Base-by-base conservation (phyloP, 129 eudicot species). In the Artemisia tridentata region DNA sequence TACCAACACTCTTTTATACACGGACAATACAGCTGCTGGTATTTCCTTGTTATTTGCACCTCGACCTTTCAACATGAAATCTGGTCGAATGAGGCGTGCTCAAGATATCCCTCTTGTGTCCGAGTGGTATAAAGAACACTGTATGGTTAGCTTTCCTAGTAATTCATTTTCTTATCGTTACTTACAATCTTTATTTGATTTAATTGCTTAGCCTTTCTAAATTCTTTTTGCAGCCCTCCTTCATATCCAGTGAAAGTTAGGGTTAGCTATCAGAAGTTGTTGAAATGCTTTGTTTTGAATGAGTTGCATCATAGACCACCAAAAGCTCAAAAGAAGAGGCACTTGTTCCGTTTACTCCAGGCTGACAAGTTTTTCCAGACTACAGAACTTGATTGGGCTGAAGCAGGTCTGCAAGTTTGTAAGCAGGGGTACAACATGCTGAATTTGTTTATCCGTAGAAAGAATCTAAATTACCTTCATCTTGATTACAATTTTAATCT, bases 371-470 rank as follows among this genome's bases (percentile, higher is more conserved):
- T 95, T 76, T 95, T 95, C 77, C 99, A 95, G 73, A 80, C 95
- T 60, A 95, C 99, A 14, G 96, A 90, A 71, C 97, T 95, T 81
- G 99, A 95, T 84, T 95, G 99, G 99, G 99, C 96, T 48, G 99
- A 95, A 78, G 99, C 97, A 8, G 99, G 99, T 19, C 83, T 95
- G 12, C 99, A 95, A 85, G 99, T 95, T 71, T 95, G 99, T 48
- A 95, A 91, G 83, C 99, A 95, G 66, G 99, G 99, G 66, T 95
- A 95, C 79, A 95, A 95, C 72, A 95, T 95, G 99, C 86, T 95
- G 69, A 95, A 95, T 75, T 81, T 95, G 63, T 75, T 95, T 84
- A 95, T 95, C 68, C 99, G 90, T 64, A 80, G 99, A 79, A 95
- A 95, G 63, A 95, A 90, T 76, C 82, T 95, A 74, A 95, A 95